Percentiles rank a stretch among this genome's conserved stretches.
Conservation (phyloP, 2,329 filamentous ascomycete genomes). For the Fusarium begoniae region DNA sequence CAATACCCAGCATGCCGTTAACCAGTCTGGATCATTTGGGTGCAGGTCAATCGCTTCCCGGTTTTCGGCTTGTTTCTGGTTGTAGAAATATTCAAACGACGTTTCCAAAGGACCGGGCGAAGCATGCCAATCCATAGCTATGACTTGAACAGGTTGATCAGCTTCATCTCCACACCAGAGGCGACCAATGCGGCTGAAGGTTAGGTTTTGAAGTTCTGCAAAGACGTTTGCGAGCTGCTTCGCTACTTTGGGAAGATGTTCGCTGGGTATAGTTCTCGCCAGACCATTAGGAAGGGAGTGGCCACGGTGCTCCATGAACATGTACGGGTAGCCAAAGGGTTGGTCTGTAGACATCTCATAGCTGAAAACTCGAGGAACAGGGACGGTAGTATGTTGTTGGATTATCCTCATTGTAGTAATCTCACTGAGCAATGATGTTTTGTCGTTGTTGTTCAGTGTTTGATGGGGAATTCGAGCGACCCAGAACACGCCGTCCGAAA, state of each 20-base stretch:
- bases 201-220: background rate
- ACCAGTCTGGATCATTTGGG: background rate
- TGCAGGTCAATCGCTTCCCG: background rate
- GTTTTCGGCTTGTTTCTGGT: background rate
- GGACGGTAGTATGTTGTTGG: background rate
- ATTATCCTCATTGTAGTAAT: background rate
- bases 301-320: background rate
- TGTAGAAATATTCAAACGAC: background rate
- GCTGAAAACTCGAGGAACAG: background rate
- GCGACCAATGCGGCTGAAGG: background rate
- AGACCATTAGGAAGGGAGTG: background rate
- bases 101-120: rapidly evolving
- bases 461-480: background rate
- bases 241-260: background rate
- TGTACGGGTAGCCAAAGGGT: background rate
- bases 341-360: background rate
- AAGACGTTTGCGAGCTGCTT: background rate
- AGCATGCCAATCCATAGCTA: background rate
- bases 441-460: background rate
- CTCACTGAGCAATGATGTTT: background rate
- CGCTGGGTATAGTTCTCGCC: background rate
- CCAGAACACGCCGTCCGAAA: background rate
- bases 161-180: background rate
- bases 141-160: background rate
- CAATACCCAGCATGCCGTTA: conserved; percentile 44